phyloP scores from a whole-genome alignment of 1,139 yeast species.

The Geotrichum aggregatum region DNA sequence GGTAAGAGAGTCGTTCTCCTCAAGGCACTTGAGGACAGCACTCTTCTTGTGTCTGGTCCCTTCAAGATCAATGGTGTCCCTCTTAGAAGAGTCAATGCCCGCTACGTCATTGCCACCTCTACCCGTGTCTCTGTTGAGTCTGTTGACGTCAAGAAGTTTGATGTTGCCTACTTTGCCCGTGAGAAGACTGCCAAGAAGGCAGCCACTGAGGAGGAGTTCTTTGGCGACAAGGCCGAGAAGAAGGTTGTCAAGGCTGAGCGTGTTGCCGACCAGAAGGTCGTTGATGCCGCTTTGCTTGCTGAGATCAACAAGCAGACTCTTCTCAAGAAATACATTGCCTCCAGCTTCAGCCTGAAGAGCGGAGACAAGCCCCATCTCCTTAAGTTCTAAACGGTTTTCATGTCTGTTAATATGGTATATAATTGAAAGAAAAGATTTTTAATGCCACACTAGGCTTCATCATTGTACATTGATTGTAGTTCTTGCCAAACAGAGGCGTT shows the following conservation, averaged over 20 bases:
- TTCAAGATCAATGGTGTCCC: conserved; percentile 99
- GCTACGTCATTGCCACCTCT: conserved; percentile 98
- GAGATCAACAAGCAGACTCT: conserved; percentile 97
- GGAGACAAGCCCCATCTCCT: conserved; percentile 99
- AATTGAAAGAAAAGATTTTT: conserved; percentile 11
- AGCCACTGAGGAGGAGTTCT: conserved; percentile 94
- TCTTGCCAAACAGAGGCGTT: too few species aligned
- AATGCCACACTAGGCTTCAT: too few species aligned
- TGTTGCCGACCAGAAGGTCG: conserved; percentile 94
- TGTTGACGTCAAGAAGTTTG: conserved; percentile 87
- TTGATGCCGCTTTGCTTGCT: conserved; percentile 89
- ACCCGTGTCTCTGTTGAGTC: conserved; percentile 78
- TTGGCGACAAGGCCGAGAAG: conserved; percentile 80
- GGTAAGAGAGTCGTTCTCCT: conserved; percentile 99
- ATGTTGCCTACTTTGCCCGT: conserved; percentile 95
- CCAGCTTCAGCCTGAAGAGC: conserved; percentile 94
- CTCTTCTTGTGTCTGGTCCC: conserved; percentile 97
- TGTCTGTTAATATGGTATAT: conserved; percentile 16
- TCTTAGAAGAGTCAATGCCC: conserved; percentile 97
- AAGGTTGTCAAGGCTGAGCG: conserved; percentile 90
- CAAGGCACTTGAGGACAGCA: conserved; percentile 97
- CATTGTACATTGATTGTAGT: too few species aligned
- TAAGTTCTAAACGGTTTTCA: conserved; percentile 64
- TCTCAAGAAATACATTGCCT: conserved; percentile 94
- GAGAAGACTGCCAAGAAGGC: conserved; percentile 77